Base-by-base conservation (phyloP, 75 land plant genomes). In the Cryptomeria japonica region DNA sequence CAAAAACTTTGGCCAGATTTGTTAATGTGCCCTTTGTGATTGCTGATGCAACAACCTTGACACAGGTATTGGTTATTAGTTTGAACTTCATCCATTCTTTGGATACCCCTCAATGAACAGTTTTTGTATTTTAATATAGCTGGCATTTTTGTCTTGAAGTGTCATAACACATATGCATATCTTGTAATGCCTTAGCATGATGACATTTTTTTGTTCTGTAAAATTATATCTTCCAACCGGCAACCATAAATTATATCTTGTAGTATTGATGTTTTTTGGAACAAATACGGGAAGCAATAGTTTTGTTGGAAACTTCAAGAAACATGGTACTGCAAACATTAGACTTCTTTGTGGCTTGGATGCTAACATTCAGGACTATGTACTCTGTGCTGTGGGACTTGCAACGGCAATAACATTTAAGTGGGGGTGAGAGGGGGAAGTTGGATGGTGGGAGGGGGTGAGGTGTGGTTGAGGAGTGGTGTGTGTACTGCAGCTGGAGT, bases 1-100 rank as follows among this genome's bases (percentile, higher is more conserved):
- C 95, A 76, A 96, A 96, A 88, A 93, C 97, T n/a, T 90, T 96
- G 46, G 96, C 96, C 85, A 93, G 93, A 80, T 91, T 95, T 87
- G 96, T 95, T 18, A 95, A 96, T 91, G 97, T 96, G 31, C 97
- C 96, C 34, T 96, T 96, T 91, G 96, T 95, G 70, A 92, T 95
- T 90, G 97, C 96, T 16, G 97, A 96, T 87, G 97, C 97, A 42
- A 96, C 96, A 39, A 95, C 93, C 58, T 90, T 96, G 34, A 96
- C 97, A 31, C 97, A 96, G 93, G 97, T 88, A 84, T 88, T 91
- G 55, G 18, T 11, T 68, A 64, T 22, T 79, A 5, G 42, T 19
- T 87, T 89, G 41, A 85, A 90, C 90, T 91, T 89, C 61, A 91
- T 90, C 49, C 90, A 91, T 32, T 34, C 86, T 34, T 61, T 78